These are phyloP conservation scores for Ophiocordyceps camponoti-saundersi DNA, from an alignment of 2,329 filamentous ascomycete genomes.

Conservation along the genomic window DNA sequence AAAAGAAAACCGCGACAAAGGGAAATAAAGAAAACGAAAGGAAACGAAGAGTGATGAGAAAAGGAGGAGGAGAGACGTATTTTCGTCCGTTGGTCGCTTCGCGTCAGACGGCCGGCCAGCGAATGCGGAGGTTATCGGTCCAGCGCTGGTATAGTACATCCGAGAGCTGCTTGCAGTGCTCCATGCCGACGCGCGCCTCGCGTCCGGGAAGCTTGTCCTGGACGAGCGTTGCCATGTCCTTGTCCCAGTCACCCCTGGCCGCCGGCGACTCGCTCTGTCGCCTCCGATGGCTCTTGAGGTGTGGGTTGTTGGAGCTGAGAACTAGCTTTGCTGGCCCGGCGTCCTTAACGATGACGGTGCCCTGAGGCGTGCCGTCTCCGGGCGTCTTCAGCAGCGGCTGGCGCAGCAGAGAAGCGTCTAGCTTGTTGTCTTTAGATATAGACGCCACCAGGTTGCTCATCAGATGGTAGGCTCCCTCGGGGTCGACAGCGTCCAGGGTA, in stretches of 20 bases:
- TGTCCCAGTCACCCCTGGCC: constrained; percentile 27
- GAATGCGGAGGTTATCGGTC: constrained; percentile 63
- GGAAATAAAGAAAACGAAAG: neutral
- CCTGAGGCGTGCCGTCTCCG: constrained; percentile 28
- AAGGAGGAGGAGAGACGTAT: neutral
- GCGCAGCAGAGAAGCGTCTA: constrained; percentile 31
- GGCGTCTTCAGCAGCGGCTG: constrained; percentile 22
- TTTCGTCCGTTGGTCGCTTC: neutral
- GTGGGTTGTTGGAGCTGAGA: constrained; percentile 67
- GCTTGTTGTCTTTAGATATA: constrained; percentile 51
- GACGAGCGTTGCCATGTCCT: constrained; percentile 28
- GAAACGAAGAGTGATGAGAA: neutral
- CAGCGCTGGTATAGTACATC: constrained; percentile 85
- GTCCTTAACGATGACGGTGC: constrained; percentile 42
- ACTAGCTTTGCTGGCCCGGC: constrained; percentile 45
- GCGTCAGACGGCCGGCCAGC: constrained; percentile 37
- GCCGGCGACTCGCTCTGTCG: constrained; percentile 32
- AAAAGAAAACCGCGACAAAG: neutral
- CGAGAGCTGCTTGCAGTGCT: constrained; percentile 76
- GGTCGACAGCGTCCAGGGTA: constrained; percentile 69
- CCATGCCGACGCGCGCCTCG: constrained; percentile 54
- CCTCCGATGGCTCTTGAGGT: constrained; percentile 61
- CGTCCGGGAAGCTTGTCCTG: constrained; percentile 38
- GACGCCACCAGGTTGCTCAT: constrained; percentile 62
- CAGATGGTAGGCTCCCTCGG: constrained; percentile 76